These are phyloP conservation scores for Malassezia vespertilionis DNA, from an alignment of 1,284 basidiomycete species.

Conservation along the genomic window DNA sequence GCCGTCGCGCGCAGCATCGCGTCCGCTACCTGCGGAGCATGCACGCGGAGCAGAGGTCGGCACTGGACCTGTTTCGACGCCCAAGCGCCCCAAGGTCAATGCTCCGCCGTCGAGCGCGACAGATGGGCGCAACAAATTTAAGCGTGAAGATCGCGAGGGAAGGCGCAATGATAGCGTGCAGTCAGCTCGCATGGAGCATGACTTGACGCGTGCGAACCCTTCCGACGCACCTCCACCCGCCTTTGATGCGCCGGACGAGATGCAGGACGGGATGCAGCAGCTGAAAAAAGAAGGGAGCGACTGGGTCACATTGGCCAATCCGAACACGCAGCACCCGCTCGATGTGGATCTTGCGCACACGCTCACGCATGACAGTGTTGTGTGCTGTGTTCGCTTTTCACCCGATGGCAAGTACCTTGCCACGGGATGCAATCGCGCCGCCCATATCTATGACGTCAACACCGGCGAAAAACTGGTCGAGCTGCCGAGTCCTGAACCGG, in stretches of 20 bases:
- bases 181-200: no score
- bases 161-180: no score
- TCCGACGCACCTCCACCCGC: no score
- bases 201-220: no score
- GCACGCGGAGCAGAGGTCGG: no score
- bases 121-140: neutral
- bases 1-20: neutral
- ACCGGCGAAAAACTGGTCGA: conserved; percentile 65
- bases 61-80: neutral
- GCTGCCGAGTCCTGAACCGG: conserved; percentile 53
- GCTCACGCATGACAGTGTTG: conserved; percentile 72
- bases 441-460: conserved; percentile 80
- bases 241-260: neutral
- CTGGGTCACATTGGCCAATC: conserved; percentile 92
- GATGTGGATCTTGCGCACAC: conserved; percentile 85
- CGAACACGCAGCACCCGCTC: conserved; percentile 65
- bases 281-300: conserved; percentile 71
- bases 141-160: conserved; percentile 12
- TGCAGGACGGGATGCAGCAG: conserved; percentile 19
- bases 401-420: conserved; percentile 76
- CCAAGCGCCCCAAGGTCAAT: conserved; percentile 8
- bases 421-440: conserved; percentile 78
- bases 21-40: no score
- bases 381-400: conserved; percentile 82
- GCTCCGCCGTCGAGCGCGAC: neutral